Base-by-base conservation (phyloP, 1,284 basidiomycete species). In the Leccinum pallidistipes region DNA sequence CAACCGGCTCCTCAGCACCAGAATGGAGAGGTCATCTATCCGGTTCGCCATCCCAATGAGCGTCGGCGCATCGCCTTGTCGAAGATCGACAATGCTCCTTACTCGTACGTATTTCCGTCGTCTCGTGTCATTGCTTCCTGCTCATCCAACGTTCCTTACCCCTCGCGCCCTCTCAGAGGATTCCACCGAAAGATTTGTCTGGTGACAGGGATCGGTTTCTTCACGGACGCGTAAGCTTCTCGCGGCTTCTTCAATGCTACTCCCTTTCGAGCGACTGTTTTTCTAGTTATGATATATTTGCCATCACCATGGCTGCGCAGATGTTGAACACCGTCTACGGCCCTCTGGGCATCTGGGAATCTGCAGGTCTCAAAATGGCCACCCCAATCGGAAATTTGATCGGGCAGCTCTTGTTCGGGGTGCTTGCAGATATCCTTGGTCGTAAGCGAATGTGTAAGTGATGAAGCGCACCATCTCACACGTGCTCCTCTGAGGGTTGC, bases 251-350 rank as follows among this genome's bases (percentile, higher is more conserved):
- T 27, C 3, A 47, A 45, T 16, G 9, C 7, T 0, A 21, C 34
- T 8, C 27, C 29, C 14, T 59, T 2, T 34, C 21, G 2, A 18
- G 55, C 14, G n/a, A 1, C 32, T 21, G 1, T 24, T 14, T 21
- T 38, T 32, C 29, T 54, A 86, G 85, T 52, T 88, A 89, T 64
- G 87, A 89, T 67, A 82, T 88, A 47, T 89, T 88, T 63, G 85
- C 86, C 4, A 88, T 94, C 75, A 90, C 85, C 67, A 87, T 92
- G 56, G 90, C 85, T 0, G 84, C 86, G 0, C 79, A 79, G 0
- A 92, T 93, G 89, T 74, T 94, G 43, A 87, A 88, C 3, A 86
- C 86, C 67, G 86, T 92, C 34, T 93, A 93, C 72, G 85, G 85
- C 57, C 27, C 45, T 29, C 2, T 36, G 3, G 5, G 43, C 12